Evolutionary conservation across 164 flowering plant genomes (phyloP), one percentile per base, ranked within the genome.

Genomic region (Echeveria elegans): DNA sequence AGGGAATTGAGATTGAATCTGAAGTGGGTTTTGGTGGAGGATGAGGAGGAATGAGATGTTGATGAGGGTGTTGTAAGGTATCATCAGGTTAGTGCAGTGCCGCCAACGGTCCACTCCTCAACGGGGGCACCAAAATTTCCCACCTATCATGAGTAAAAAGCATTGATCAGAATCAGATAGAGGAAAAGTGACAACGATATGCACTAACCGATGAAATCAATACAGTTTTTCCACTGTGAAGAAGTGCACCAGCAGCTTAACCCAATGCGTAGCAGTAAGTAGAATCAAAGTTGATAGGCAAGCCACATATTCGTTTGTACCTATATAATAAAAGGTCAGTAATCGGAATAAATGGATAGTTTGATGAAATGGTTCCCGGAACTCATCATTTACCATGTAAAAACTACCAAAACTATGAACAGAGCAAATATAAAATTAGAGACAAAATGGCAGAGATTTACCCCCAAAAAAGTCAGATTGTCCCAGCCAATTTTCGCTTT

Each of bases 301-400:
- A 74, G 69, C 99, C 97, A 78, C 99, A 94, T 79, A 97, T 85
- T n/a, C 97, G 97, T 77, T 93, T 97, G 47, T 94, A 94, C 21
- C 97, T 91, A 82, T 38, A n/a, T n/a, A n/a, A n/a, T n/a, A n/a
- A n/a, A n/a, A n/a, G n/a, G n/a, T n/a, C n/a, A n/a, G n/a, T n/a
- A n/a, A n/a, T n/a, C n/a, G n/a, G n/a, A n/a, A n/a, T n/a, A n/a
- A n/a, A n/a, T n/a, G n/a, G n/a, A n/a, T n/a, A n/a, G n/a, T n/a
- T n/a, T n/a, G n/a, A n/a, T n/a, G n/a, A n/a, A n/a, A n/a, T n/a
- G n/a, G n/a, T n/a, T n/a, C n/a, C n/a, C n/a, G n/a, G n/a, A n/a
- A n/a, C n/a, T n/a, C n/a, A n/a, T n/a, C n/a, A n/a, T n/a, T n/a
- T n/a, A n/a, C n/a, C n/a, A n/a, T n/a, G n/a, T n/a, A n/a, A n/a